Base-by-base conservation (phyloP, 1,139 yeast genomes). In the Nakaseomyces sp. region DNA sequence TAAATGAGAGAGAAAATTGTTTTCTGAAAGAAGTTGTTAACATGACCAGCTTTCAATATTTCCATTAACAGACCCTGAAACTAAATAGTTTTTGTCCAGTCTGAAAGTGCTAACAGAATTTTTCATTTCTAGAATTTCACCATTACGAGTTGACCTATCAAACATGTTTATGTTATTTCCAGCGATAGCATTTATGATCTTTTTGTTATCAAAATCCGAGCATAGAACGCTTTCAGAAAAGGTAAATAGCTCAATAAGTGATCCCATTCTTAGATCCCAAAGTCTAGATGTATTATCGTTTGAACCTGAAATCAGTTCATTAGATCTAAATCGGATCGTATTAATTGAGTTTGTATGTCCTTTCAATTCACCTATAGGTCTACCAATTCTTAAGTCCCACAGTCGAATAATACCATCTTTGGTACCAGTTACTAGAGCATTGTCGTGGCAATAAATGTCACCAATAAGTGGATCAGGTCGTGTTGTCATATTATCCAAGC, bases 331-430 rank as follows among this genome's bases (percentile, higher is more conserved):
- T 58, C 80, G 83, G 29, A 83, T 65, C 36, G 81, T 70, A 0
- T 87, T 77, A 15, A 83, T 76, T 2, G 87, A 77, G 2, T 79
- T 81, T 0, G 84, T 78, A 57, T 81, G 91, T 1, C 89, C 91
- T 36, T 76, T 69, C 24, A 83, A 63, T 6, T 80, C 70, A 47
- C 88, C 68, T 33, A 79, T 77, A 10, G 79, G 80, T 50, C 76
- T 80, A 8, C 87, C 87, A 26, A 77, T 71, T 50, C 89, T 71
- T 49, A 82, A 61, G 61, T 83, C 91, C 91, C 91, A 83, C 35
- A 83, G 66, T 45, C 89, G 65, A 6, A 83, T 87, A 10, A 79
- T 61, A 5, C 89, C 89, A 58, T 83, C 91, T 39, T 79, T 78
- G 0, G 88, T 79, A 26, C 89, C 91, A 1, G 87, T 77, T 0